These are phyloP conservation scores for Pseudocercospora fuligena DNA, from an alignment of 2,329 filamentous ascomycete genomes.

Conservation along the genomic window DNA sequence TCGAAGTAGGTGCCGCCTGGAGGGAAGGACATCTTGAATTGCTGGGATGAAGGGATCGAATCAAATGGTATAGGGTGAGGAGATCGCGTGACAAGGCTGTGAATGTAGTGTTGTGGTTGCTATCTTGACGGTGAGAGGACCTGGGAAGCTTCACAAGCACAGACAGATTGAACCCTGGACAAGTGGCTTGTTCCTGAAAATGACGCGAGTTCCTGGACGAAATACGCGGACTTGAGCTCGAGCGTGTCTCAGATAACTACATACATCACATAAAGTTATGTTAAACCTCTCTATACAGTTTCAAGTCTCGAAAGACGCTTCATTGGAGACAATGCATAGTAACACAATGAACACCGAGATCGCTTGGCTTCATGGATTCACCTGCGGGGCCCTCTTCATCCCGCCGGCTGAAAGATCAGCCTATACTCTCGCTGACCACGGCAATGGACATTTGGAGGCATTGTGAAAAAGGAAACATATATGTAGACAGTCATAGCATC, in stretches of 20 bases:
- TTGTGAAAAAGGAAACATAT: neutral
- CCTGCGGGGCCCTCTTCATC: neutral
- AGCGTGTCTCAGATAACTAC: neutral
- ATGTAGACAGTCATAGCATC: neutral
- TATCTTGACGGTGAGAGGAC: neutral
- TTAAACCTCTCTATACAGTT: neutral
- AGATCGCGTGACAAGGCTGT: neutral
- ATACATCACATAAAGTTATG: neutral
- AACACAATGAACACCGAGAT: neutral
- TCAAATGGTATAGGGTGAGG: too few relatives aligned
- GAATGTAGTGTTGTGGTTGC: neutral
- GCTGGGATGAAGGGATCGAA: too few relatives aligned
- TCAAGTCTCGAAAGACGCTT: neutral
- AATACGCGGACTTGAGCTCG: neutral
- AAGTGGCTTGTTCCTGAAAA: neutral
- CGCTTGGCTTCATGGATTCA: neutral
- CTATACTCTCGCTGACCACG: neutral
- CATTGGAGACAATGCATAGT: neutral
- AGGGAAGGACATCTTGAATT: slow-evolving; percentile 26
- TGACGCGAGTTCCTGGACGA: neutral
- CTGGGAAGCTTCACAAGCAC: neutral
- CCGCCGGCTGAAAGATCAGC: slow-evolving; percentile 11
- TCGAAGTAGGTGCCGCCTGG: slow-evolving; percentile 81
- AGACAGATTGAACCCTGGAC: neutral
- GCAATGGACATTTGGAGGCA: neutral